A percentile compares a stretch with the other conserved stretches of the same genome.
phyloP scores from a whole-genome alignment of 2,329 filamentous ascomycete species.

The Xylariaceae sp. region DNA sequence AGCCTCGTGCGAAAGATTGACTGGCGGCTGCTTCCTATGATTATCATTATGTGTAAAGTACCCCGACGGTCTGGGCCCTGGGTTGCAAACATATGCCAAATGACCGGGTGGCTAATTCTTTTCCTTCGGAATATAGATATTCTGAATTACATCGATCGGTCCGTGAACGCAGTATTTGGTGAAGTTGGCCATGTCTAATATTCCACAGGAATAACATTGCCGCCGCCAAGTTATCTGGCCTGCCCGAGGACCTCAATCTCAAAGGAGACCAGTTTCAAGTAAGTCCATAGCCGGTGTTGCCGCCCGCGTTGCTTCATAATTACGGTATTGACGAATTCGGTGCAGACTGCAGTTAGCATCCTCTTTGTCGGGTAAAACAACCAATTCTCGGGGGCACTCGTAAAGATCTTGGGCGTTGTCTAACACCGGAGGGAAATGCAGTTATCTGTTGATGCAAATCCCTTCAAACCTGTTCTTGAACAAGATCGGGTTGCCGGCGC shows the following conservation, averaged over 20 bases:
- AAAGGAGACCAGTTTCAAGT: constrained; percentile 34
- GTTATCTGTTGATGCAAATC: constrained; percentile 46
- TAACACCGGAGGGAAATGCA: constrained; percentile 17
- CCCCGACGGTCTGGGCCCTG: constrained; percentile 2
- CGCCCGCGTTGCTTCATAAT: neutral
- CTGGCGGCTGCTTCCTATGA: constrained; percentile 56
- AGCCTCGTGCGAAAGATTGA: constrained; percentile 61
- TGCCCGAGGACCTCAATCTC: constrained; percentile 34
- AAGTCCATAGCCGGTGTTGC: neutral
- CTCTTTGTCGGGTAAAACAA: constrained; percentile 42
- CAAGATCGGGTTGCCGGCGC: constrained; percentile 43
- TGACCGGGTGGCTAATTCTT: constrained; percentile 5
- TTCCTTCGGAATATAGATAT: constrained; percentile 13
- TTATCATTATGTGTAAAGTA: constrained; percentile 55
- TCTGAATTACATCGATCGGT: constrained; percentile 30
- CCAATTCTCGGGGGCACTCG: neutral
- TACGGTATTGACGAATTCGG: constrained; percentile 10
- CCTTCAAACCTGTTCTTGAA: constrained; percentile 47
- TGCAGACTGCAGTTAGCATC: constrained; percentile 43
- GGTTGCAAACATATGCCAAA: neutral
- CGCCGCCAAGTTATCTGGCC: constrained; percentile 46
- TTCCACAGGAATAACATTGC: constrained; percentile 49
- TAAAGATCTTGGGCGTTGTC: neutral
- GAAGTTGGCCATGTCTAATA: constrained; percentile 7
- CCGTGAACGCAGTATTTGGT: constrained; percentile 1